A percentile compares a stretch with the other conserved stretches of the same genome.
Evolutionary conservation across 305 asterid genomes (phyloP).

Genomic region (Plantago coronopus): DNA sequence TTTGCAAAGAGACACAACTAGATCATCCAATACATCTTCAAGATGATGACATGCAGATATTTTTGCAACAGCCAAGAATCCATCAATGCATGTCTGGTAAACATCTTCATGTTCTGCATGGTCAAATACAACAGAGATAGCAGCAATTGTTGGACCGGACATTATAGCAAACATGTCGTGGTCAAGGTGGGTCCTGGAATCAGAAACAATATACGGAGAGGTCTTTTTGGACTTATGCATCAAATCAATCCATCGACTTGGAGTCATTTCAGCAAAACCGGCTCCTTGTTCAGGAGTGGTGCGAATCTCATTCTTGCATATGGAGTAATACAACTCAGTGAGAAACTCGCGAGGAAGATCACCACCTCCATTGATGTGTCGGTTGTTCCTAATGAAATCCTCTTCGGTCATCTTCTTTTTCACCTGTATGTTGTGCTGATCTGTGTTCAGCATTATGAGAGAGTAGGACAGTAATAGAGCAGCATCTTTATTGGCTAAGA

Average conservation of each 20-base stretch:
- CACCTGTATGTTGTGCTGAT: slow-evolving; percentile 92
- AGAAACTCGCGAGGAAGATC: slow-evolving; percentile 93
- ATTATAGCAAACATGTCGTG: slow-evolving; percentile 97
- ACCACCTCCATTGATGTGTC: slow-evolving; percentile 85
- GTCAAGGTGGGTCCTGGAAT: slow-evolving; percentile 84
- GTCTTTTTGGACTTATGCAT: slow-evolving; percentile 82
- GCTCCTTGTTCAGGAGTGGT: slow-evolving; percentile 92
- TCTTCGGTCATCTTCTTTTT: slow-evolving; percentile 98
- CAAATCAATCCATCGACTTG: slow-evolving; percentile 97
- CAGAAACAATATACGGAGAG: slow-evolving; percentile 70
- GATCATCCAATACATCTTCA: slow-evolving; percentile 92
- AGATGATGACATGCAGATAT: slow-evolving; percentile 97
- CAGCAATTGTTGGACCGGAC: slow-evolving; percentile 99
- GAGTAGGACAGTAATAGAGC: slow-evolving; percentile 91
- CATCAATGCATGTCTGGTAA: slow-evolving; percentile 87
- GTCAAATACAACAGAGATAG: slow-evolving; percentile 91
- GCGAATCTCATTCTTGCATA: slow-evolving; percentile 94
- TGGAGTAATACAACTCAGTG: slow-evolving; percentile 73
- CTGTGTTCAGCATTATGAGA: slow-evolving; percentile 86
- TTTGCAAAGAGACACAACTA: slow-evolving; percentile 89
- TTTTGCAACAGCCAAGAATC: slow-evolving; percentile 94
- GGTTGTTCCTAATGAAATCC: slow-evolving; percentile 87
- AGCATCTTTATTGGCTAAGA: slow-evolving; percentile 91
- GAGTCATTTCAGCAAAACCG: slow-evolving; percentile 94
- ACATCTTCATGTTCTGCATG: slow-evolving; percentile 96